A percentile compares a stretch with the other conserved stretches of the same genome.
These are phyloP conservation scores for Clausena lansium DNA, from an alignment of 345 rosid genomes.

Conservation along the genomic window DNA sequence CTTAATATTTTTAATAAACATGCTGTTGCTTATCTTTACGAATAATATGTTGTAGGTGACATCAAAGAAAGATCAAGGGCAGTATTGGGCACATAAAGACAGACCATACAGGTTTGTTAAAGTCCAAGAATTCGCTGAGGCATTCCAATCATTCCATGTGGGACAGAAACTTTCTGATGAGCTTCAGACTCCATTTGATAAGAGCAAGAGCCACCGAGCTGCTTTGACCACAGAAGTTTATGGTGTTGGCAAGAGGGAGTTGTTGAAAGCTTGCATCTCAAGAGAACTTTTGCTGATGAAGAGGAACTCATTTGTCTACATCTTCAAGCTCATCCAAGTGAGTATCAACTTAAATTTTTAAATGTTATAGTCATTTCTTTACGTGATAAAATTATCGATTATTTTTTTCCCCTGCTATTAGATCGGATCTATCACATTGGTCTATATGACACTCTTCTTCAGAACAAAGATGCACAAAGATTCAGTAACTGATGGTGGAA, in stretches of 20 bases:
- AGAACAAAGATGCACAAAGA: slow-evolving; percentile 58
- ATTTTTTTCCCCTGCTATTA: slow-evolving; percentile 12
- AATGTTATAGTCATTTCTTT: background rate
- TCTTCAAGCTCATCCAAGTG: slow-evolving; percentile 53
- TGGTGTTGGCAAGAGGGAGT: slow-evolving; percentile 50
- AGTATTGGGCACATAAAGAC: slow-evolving; percentile 53
- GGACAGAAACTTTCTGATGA: slow-evolving; percentile 39
- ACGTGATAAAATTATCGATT: slow-evolving; percentile 1
- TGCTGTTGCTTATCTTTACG: background rate
- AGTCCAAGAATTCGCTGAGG: slow-evolving; percentile 47
- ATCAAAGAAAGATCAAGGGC: slow-evolving; percentile 68
- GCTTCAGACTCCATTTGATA: slow-evolving; percentile 47
- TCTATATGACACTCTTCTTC: slow-evolving; percentile 61
- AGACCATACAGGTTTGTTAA: slow-evolving; percentile 49
- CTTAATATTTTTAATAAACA: background rate
- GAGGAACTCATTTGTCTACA: slow-evolving; percentile 53
- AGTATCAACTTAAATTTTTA: background rate
- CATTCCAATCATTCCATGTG: slow-evolving; percentile 39
- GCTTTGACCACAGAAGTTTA: slow-evolving; percentile 51
- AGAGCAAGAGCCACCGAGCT: slow-evolving; percentile 50
- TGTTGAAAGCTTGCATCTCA: slow-evolving; percentile 52
- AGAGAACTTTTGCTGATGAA: slow-evolving; percentile 62
- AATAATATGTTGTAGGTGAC: slow-evolving; percentile 45
- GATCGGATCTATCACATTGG: slow-evolving; percentile 41
- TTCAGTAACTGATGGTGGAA: slow-evolving; percentile 42